A percentile compares a stretch with the other conserved stretches of the same genome.
These are phyloP conservation scores for Gossypium longicalyx DNA, from an alignment of 345 rosid genomes.

Conservation along the genomic window DNA sequence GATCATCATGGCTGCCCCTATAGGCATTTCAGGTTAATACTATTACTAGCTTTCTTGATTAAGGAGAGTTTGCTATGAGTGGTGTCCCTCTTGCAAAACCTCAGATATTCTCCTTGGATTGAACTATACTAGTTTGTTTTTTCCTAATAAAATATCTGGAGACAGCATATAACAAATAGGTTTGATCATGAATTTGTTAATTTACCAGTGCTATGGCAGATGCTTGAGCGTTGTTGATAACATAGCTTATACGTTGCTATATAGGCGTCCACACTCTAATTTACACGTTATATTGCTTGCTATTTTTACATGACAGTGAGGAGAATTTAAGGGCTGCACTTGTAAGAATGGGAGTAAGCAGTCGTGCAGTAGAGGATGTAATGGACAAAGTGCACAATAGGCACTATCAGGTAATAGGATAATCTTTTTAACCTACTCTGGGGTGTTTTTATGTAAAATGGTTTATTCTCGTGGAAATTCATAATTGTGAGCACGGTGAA, in stretches of 20 bases:
- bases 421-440: slow-evolving; percentile 1
- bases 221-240: not conserved
- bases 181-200: not conserved
- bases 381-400: slow-evolving; percentile 74
- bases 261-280: not conserved
- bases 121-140: not conserved
- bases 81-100: not conserved
- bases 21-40: slow-evolving; percentile 79
- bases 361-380: slow-evolving; percentile 61
- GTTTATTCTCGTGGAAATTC: not conserved
- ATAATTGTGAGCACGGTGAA: slow-evolving; percentile 9
- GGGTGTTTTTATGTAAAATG: not conserved
- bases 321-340: slow-evolving; percentile 88
- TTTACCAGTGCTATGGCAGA: not conserved
- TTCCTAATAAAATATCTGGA: not conserved
- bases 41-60: not conserved
- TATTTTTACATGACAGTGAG: slow-evolving; percentile 41
- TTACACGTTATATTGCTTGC: not conserved
- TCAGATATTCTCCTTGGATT: not conserved
- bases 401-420: slow-evolving; percentile 62
- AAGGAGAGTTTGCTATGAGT: not conserved
- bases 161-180: not conserved
- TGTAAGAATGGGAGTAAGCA: slow-evolving; percentile 65
- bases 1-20: slow-evolving; percentile 96
- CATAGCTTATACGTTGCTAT: not conserved